A percentile compares a stretch with the other conserved stretches of the same genome.
These are phyloP conservation scores for Kwoniella dejecticola DNA, from an alignment of 768 basidiomycete genomes.

Conservation along the genomic window DNA sequence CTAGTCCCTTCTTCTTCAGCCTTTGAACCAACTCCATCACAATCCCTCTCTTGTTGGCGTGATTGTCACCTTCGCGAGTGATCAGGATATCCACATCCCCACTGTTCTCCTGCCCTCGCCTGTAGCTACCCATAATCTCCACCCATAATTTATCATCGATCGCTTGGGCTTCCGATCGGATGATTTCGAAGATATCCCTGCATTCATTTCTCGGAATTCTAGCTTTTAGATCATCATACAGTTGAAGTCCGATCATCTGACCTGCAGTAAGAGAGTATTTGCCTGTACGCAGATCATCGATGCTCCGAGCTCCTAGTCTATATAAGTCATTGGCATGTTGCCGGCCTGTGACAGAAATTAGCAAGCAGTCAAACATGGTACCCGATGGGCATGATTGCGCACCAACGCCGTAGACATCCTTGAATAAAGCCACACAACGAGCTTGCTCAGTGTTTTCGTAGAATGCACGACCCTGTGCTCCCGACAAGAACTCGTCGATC, in stretches of 20 bases:
- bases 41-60: slow-evolving; percentile 72
- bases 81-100: slow-evolving; percentile 92
- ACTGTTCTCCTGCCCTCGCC: slow-evolving; percentile 78
- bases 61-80: slow-evolving; percentile 71
- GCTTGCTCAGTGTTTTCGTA: slow-evolving; percentile 48
- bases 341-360: slow-evolving; percentile 55
- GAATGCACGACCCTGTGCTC: slow-evolving; percentile 32
- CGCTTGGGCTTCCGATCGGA: slow-evolving; percentile 69
- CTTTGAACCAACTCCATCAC: slow-evolving; percentile 64
- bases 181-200: slow-evolving; percentile 68
- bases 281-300: slow-evolving; percentile 67
- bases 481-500: slow-evolving; percentile 48
- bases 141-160: slow-evolving; percentile 73
- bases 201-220: slow-evolving; percentile 86
- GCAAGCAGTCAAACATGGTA: neutral
- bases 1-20: slow-evolving; percentile 64
- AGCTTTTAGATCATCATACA: slow-evolving; percentile 70
- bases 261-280: slow-evolving; percentile 12
- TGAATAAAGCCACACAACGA: slow-evolving; percentile 60
- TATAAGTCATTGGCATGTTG: slow-evolving; percentile 74
- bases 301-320: slow-evolving; percentile 70
- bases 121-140: slow-evolving; percentile 89
- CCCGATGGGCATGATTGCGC: slow-evolving; percentile 41
- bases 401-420: slow-evolving; percentile 87
- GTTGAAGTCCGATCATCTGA: slow-evolving; percentile 45